These are phyloP conservation scores for Daldinia eschscholtzii DNA, from an alignment of 2,329 filamentous ascomycete species.

Conservation along the genomic window DNA sequence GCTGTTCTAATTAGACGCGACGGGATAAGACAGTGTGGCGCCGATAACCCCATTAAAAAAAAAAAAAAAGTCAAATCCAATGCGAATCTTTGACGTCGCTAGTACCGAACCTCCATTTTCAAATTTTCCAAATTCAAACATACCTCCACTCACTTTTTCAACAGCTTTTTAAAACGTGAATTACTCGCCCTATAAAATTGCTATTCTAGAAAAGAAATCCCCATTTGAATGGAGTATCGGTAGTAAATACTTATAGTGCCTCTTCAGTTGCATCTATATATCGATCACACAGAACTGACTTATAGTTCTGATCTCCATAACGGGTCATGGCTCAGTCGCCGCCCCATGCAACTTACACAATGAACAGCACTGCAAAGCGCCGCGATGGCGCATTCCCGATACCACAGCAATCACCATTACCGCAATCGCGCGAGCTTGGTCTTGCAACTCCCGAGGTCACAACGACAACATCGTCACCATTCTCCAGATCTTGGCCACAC, in stretches of 20 bases:
- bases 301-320: slow-evolving; percentile 19
- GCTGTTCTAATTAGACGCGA: slow-evolving; percentile 27
- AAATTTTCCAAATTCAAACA: slow-evolving; percentile 12
- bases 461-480: slow-evolving; percentile 60
- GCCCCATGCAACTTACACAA: slow-evolving; percentile 43
- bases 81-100: slow-evolving; percentile 30
- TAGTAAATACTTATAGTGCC: slow-evolving; percentile 18
- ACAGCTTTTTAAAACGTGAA: background rate
- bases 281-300: slow-evolving; percentile 7
- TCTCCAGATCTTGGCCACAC: slow-evolving; percentile 88
- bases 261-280: background rate
- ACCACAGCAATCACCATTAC: slow-evolving; percentile 53
- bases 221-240: slow-evolving; percentile 33
- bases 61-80: slow-evolving; percentile 26
- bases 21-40: slow-evolving; percentile 32
- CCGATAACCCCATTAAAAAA: slow-evolving; percentile 26
- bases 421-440: slow-evolving; percentile 73
- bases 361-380: slow-evolving; percentile 42
- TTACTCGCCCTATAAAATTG: background rate
- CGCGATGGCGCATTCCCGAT: slow-evolving; percentile 37
- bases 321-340: slow-evolving; percentile 38
- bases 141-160: slow-evolving; percentile 3
- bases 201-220: background rate
- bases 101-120: slow-evolving; percentile 7
- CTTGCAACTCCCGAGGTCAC: slow-evolving; percentile 63